Percentiles rank a stretch among this genome's conserved stretches.
phyloP scores from a whole-genome alignment of 345 rosid genomes.

The Populus nigra region DNA sequence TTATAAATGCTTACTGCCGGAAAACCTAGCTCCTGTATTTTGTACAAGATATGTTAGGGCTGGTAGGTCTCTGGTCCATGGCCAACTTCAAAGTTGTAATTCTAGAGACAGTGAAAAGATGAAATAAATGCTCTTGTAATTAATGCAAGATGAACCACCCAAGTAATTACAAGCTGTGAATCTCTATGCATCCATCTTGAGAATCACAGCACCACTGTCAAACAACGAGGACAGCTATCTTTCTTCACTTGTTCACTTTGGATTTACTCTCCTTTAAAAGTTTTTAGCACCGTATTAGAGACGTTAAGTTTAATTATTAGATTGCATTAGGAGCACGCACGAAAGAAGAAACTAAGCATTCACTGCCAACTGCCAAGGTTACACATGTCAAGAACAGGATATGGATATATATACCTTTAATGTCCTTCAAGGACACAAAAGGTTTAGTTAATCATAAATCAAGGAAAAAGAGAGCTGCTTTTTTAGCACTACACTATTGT shows the following conservation, averaged over 20 bases:
- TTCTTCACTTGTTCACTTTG: background rate
- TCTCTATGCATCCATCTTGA: background rate
- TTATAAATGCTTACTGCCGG: background rate
- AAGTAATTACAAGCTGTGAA: background rate
- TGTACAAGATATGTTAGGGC: background rate
- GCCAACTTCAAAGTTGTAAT: background rate
- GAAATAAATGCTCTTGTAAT: background rate
- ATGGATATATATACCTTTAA: background rate
- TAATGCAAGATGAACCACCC: background rate
- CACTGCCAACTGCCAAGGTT: slow-evolving; percentile 7
- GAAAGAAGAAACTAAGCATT: background rate
- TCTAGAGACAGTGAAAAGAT: background rate
- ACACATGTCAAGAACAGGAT: slow-evolving; percentile 19
- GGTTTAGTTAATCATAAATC: slow-evolving; percentile 9
- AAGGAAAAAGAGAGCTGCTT: slow-evolving; percentile 19
- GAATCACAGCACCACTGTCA: background rate
- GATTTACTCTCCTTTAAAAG: background rate
- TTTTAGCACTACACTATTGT: slow-evolving; percentile 17
- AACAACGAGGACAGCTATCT: background rate
- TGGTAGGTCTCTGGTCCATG: background rate
- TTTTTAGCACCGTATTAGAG: slow-evolving; percentile 5
- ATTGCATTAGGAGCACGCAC: slow-evolving; percentile 1
- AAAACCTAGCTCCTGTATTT: background rate
- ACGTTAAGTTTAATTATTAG: slow-evolving; percentile 12
- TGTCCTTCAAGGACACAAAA: slow-evolving; percentile 27